phyloP scores from a whole-genome alignment of 345 rosid species.

The Trapa incisa region DNA sequence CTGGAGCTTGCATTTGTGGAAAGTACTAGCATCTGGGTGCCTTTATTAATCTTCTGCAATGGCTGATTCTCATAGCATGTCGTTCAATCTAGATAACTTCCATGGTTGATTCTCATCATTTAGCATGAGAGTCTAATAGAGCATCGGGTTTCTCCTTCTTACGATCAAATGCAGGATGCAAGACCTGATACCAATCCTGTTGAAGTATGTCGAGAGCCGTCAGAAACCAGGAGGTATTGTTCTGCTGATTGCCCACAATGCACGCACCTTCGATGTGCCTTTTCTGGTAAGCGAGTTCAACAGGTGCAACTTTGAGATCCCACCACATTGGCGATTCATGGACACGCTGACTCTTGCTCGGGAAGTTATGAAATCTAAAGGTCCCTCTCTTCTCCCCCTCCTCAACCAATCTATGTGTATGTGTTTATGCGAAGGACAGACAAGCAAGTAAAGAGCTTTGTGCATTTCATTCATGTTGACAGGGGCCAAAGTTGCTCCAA shows the following conservation, averaged over 20 bases:
- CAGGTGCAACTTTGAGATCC: slow-evolving; percentile 57
- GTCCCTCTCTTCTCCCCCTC: slow-evolving; percentile 20
- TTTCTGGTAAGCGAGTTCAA: slow-evolving; percentile 55
- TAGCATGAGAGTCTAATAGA: not conserved
- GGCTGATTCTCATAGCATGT: not conserved
- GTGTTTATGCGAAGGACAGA: too few relatives aligned
- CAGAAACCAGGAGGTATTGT: slow-evolving; percentile 66
- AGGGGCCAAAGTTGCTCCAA: slow-evolving; percentile 27
- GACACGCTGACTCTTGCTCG: slow-evolving; percentile 70
- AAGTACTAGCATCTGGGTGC: not conserved
- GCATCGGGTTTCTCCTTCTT: not conserved
- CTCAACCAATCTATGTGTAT: too few relatives aligned
- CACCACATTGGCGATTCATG: slow-evolving; percentile 50
- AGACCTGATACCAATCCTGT: slow-evolving; percentile 60
- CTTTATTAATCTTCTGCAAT: not conserved
- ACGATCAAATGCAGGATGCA: slow-evolving; percentile 48
- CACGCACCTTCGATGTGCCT: slow-evolving; percentile 62
- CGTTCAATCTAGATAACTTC: not conserved
- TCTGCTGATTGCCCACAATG: slow-evolving; percentile 66
- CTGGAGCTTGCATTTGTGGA: not conserved
- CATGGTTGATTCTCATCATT: not conserved
- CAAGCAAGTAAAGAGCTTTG: not conserved
- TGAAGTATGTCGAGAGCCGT: slow-evolving; percentile 58
- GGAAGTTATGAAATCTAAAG: slow-evolving; percentile 45
- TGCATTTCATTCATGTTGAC: slow-evolving; percentile 5